Evolutionary conservation across 495 filamentous ascomycete genomes (phyloP).

Genomic region (Podospora australis): DNA sequence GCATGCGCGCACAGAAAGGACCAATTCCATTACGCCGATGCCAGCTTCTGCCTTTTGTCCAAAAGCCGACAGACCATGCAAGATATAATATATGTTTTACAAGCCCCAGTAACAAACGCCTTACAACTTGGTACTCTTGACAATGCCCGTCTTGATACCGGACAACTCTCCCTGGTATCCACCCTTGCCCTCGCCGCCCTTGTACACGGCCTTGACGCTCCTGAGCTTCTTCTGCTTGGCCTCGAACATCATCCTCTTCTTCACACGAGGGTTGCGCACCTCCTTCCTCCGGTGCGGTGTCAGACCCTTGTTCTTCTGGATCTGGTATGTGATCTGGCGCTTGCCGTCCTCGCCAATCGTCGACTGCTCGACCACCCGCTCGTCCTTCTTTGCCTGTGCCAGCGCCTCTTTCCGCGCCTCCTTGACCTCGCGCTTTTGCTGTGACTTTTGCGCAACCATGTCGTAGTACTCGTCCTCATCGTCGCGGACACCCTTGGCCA

Average conservation of each 20-base stretch:
- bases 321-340: constrained; percentile 81
- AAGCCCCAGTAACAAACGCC: constrained; percentile 2
- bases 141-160: constrained; percentile 87
- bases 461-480: constrained; percentile 86
- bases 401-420: constrained; percentile 43
- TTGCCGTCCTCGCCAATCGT: constrained; percentile 67
- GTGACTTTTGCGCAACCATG: constrained; percentile 62
- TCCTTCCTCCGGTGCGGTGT: constrained; percentile 86
- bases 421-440: constrained; percentile 70
- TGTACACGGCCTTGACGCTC: constrained; percentile 74
- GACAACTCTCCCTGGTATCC: constrained; percentile 90
- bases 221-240: constrained; percentile 91
- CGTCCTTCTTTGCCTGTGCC: constrained; percentile 38
- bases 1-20: no score
- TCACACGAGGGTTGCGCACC: constrained; percentile 86
- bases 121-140: constrained; percentile 87
- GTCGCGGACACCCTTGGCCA: constrained; percentile 36
- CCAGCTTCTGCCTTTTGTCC: no score
- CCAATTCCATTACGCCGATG: no score
- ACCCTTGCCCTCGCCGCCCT: constrained; percentile 79
- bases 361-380: constrained; percentile 55
- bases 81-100: no score
- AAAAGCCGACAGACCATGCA: background rate
- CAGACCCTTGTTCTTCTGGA: constrained; percentile 95
- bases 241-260: constrained; percentile 93